A percentile compares a stretch with the other conserved stretches of the same genome.
Evolutionary conservation across 2,329 filamentous ascomycete genomes (phyloP).

Genomic region (Aspergillus ustus): DNA sequence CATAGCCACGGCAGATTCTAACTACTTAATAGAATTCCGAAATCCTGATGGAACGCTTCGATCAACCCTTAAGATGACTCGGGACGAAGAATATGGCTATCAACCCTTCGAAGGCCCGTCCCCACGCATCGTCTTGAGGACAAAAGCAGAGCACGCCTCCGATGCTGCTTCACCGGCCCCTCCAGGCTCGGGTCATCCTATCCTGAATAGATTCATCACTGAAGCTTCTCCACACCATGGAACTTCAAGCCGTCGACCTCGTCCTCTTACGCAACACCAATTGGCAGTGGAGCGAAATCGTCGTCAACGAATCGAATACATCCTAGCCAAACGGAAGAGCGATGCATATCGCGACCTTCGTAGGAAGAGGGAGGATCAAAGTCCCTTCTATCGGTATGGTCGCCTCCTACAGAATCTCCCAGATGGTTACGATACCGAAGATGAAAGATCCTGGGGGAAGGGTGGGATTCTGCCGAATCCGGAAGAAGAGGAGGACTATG

Average conservation of each 20-base stretch:
- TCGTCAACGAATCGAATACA: conserved; percentile 53
- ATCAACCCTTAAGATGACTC: conserved; percentile 39
- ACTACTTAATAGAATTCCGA: conserved; percentile 13
- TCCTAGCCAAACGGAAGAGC: conserved; percentile 48
- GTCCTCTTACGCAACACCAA: conserved; percentile 56
- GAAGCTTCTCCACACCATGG: conserved; percentile 37
- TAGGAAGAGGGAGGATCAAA: conserved; percentile 43
- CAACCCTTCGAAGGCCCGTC: conserved; percentile 39
- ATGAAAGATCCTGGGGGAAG: conserved; percentile 48
- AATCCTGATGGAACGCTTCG: conserved; percentile 15
- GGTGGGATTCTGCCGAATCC: conserved; percentile 49
- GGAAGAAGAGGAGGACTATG: conserved; percentile 51
- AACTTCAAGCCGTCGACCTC: conserved; percentile 45
- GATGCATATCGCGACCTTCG: conserved; percentile 45
- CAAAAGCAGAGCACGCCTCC: conserved; percentile 48
- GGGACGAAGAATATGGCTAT: conserved; percentile 44
- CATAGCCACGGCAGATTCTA: conserved; percentile 7
- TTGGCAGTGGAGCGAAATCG: conserved; percentile 55
- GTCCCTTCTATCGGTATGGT: conserved; percentile 46
- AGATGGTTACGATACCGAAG: conserved; percentile 53
- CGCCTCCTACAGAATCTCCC: conserved; percentile 49
- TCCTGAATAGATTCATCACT: conserved; percentile 47
- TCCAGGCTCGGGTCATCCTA: conserved; percentile 46
- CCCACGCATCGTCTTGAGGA: conserved; percentile 51
- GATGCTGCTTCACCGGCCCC: conserved; percentile 50